phyloP scores from a whole-genome alignment of 805 yeast genomes.

The Teunomyces kruisii region DNA sequence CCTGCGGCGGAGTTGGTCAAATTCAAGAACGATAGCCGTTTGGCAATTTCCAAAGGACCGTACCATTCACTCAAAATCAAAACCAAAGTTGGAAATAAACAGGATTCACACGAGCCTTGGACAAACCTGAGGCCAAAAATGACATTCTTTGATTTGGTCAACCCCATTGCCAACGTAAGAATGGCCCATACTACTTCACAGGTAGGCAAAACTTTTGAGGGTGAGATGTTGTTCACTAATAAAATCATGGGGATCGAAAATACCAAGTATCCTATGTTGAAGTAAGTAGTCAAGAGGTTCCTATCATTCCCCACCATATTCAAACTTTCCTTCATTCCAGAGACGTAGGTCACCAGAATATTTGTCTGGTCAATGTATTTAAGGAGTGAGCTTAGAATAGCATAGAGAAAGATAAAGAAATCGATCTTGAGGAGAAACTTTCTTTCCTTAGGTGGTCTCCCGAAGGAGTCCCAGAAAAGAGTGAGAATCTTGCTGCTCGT shows the following conservation, averaged over 20 bases:
- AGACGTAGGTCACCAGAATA: constrained; percentile 21
- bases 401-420: constrained; percentile 8
- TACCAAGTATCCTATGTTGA: constrained; percentile 12
- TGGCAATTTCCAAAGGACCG: constrained; percentile 17
- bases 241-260: constrained; percentile 10
- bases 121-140: constrained; percentile 18
- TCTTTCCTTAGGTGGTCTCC: constrained; percentile 2
- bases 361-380: constrained; percentile 22
- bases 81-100: constrained; percentile 17
- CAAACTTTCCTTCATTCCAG: constrained; percentile 17
- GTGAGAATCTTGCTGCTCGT: not conserved
- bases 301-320: constrained; percentile 17
- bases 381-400: constrained; percentile 14
- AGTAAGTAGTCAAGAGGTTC: constrained; percentile 9
- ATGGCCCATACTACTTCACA: constrained; percentile 37
- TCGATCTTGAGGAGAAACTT: constrained; percentile 1
- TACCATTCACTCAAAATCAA: constrained; percentile 22
- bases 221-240: constrained; percentile 24
- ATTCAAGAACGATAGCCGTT: constrained; percentile 1
- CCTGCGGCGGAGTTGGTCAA: constrained; percentile 7
- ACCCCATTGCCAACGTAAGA: constrained; percentile 32
- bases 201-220: constrained; percentile 28
- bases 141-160: constrained; percentile 18
- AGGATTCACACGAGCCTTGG: constrained; percentile 26
- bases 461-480: constrained; percentile 2